Evolutionary conservation across 768 basidiomycete species (phyloP).

Genomic region (Clavulina sp.): DNA sequence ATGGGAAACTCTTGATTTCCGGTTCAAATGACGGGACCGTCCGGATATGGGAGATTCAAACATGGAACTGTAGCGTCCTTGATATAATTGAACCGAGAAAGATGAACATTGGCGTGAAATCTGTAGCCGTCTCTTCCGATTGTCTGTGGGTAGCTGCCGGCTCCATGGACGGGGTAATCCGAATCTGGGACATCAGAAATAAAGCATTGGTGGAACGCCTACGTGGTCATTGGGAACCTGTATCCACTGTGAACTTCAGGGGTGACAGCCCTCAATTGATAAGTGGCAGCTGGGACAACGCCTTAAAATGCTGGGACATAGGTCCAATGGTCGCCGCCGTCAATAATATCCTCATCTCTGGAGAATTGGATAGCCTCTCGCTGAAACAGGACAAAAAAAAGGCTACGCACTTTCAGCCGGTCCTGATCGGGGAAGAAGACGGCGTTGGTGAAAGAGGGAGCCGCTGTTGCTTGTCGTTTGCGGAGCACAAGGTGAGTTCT

Average conservation of each 20-base stretch:
- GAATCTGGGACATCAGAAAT: constrained; percentile 33
- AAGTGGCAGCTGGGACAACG: constrained; percentile 29
- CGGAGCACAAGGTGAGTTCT: too few relatives aligned
- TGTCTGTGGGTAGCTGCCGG: constrained; percentile 34
- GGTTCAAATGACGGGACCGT: constrained; percentile 65
- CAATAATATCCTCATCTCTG: too few relatives aligned
- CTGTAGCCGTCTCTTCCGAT: constrained; percentile 33
- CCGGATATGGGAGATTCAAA: constrained; percentile 40
- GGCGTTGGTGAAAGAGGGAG: too few relatives aligned
- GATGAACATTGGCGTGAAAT: constrained; percentile 55
- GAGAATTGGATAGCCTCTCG: too few relatives aligned
- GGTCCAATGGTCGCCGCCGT: too few relatives aligned
- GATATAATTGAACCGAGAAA: constrained; percentile 35
- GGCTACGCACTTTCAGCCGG: too few relatives aligned
- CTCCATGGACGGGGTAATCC: constrained; percentile 32
- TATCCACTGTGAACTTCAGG: constrained; percentile 33
- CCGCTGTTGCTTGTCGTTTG: too few relatives aligned
- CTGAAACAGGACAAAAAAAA: too few relatives aligned
- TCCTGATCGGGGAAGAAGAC: too few relatives aligned
- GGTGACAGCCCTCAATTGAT: constrained; percentile 27
- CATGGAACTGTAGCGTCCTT: constrained; percentile 26
- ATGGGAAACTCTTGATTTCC: constrained; percentile 71
- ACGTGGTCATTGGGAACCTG: constrained; percentile 28
- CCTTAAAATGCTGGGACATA: constrained; percentile 35
- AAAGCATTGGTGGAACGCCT: constrained; percentile 24